These are phyloP conservation scores for Fusarium gaditjirri DNA, from an alignment of 2,329 filamentous ascomycete species.

Conservation along the genomic window DNA sequence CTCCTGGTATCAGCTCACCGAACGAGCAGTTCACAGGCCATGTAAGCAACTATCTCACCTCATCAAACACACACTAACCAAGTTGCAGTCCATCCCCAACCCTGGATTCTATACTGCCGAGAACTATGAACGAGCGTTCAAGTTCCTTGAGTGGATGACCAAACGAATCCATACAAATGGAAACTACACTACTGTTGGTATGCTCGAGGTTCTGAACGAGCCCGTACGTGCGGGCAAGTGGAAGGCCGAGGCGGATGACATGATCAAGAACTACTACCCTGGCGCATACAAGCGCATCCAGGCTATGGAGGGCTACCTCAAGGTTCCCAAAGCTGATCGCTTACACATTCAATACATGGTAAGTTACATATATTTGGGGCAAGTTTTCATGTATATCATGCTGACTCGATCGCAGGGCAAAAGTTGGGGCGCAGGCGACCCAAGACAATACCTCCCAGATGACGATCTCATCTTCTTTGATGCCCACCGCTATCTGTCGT, in stretches of 20 bases:
- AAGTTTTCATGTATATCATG: accelerated
- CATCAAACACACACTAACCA: accelerated
- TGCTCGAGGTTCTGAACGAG: slow-evolving; percentile 69
- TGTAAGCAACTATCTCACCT: slow-evolving; percentile 6
- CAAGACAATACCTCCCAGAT: slow-evolving; percentile 56
- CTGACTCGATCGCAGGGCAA: slow-evolving; percentile 2
- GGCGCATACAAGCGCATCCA: slow-evolving; percentile 54
- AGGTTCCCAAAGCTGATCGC: slow-evolving; percentile 53
- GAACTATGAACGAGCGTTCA: slow-evolving; percentile 64
- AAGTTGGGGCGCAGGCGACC: slow-evolving; percentile 66
- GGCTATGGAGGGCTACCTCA: slow-evolving; percentile 56
- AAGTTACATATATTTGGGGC: neutral
- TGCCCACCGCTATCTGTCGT: slow-evolving; percentile 70
- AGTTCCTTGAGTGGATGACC: slow-evolving; percentile 67
- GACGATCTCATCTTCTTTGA: slow-evolving; percentile 62
- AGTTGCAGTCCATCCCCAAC: neutral
- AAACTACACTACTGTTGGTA: slow-evolving; percentile 66
- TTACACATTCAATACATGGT: slow-evolving; percentile 64
- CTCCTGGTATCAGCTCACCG: slow-evolving; percentile 33
- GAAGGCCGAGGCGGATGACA: slow-evolving; percentile 30
- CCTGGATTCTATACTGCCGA: slow-evolving; percentile 66
- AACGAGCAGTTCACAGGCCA: slow-evolving; percentile 44
- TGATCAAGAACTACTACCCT: slow-evolving; percentile 44
- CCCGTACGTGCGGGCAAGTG: slow-evolving; percentile 51
- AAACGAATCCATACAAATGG: slow-evolving; percentile 60